Base-by-base conservation (phyloP, 306 rosid species). In the Carpinus fangiana region DNA sequence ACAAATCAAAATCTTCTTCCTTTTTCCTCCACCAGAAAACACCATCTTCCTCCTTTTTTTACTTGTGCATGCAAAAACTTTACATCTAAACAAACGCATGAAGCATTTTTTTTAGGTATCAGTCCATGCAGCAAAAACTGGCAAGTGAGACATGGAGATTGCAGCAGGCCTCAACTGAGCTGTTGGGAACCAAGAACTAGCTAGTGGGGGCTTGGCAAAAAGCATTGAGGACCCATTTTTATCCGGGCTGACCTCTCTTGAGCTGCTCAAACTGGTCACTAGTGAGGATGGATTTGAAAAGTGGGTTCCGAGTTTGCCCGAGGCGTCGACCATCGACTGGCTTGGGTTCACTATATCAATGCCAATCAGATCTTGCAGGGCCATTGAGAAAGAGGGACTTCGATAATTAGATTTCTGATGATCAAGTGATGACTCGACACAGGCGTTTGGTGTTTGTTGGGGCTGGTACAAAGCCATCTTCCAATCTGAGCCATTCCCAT, bases 191-290 rank as follows among this genome's bases (percentile, higher is more conserved):
- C 97, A 94, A 65, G 92, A 86, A 18, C 82, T 81, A 38, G 86
- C 89, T 64, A 86, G 66, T 28, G 87, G 79, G 1, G 90, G 89
- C 77, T 84, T 92, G 2, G 92, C 89, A 73, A 88, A 90, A 8
- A 83, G 81, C 76, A 80, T 57, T 5, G 87, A 60, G 48, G 92
- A 77, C 53, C 84, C 88, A 0, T 84, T 68, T 78, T 91, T 96
- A 48, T 93, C 99, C 0, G 99, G 98, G 81, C 96, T 96, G 17
- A 76, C 87, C 72, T 96, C 97, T 62, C 99, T 93, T 31, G 99
- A 91, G 80, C 93, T 85, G 82, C 97, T 79, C 60, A 90, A 74
- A 70, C 98, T 95, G 7, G 98, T 91, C 51, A 91, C 96, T 79
- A 90, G 77, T 0, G 99, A 91, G 1, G 99, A 90, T 2, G 92